Conservation (phyloP, 2,329 filamentous ascomycete genomes). For the Monilinia laxa region DNA sequence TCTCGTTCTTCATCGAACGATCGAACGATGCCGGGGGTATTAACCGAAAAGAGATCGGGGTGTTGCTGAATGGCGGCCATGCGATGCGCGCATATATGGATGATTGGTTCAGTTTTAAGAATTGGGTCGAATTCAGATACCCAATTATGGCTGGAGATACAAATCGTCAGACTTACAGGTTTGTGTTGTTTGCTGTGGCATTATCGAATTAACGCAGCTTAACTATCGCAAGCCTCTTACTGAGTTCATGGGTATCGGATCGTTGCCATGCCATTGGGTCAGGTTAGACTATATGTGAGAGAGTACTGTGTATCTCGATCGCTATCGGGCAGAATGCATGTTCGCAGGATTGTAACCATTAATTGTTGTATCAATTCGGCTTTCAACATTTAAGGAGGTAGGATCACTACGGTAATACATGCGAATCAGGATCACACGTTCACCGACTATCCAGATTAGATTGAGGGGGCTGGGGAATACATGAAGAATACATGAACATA, state of each 20-base stretch:
- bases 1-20: conserved; percentile 4
- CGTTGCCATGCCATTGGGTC: neutral
- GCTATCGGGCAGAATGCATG: neutral
- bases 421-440: conserved; percentile 15
- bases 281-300: neutral
- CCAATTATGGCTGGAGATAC: neutral
- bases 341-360: neutral
- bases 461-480: conserved; percentile 16
- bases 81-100: neutral
- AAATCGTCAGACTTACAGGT: neutral
- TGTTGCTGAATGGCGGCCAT: neutral
- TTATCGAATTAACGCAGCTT: neutral
- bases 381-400: neutral
- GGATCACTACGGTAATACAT: conserved; percentile 6
- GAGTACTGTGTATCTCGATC: conserved; percentile 1
- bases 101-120: neutral
- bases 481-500: conserved; percentile 20
- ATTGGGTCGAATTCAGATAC: neutral
- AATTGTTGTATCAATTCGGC: neutral
- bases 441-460: conserved; percentile 19
- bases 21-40: neutral
- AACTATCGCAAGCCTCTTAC: neutral
- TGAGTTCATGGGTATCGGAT: neutral
- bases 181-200: neutral
- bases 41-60: neutral